Percentiles rank a stretch among this genome's conserved stretches.
Evolutionary conservation across 441 rosid species (phyloP).

Genomic region (Cnidoscolus chayamansa): DNA sequence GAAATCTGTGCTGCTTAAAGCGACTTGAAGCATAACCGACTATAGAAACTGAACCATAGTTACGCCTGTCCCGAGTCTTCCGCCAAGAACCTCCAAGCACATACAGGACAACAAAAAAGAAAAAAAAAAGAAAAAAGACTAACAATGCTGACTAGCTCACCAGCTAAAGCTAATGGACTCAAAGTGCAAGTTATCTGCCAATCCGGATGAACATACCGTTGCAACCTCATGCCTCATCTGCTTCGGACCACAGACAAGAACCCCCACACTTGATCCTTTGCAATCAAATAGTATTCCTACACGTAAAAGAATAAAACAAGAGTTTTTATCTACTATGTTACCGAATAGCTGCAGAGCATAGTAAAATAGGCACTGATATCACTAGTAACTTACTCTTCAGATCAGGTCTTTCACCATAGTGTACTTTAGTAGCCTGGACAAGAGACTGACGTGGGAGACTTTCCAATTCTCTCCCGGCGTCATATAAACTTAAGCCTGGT

Average conservation of each 20-base stretch:
- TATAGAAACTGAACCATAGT: too few species aligned
- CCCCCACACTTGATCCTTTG: conserved; percentile 57
- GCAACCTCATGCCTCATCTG: conserved; percentile 77
- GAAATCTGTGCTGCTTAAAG: too few species aligned
- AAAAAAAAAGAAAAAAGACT: too few species aligned
- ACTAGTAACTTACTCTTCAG: conserved; percentile 50
- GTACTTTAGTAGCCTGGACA: conserved; percentile 44
- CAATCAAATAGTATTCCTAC: conserved; percentile 43
- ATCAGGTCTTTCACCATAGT: conserved; percentile 68
- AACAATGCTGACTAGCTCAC: conserved; percentile 32
- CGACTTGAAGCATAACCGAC: too few species aligned
- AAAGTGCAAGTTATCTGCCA: conserved; percentile 51
- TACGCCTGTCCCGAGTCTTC: too few species aligned
- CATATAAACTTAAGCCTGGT: conserved; percentile 17
- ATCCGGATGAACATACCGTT: conserved; percentile 54
- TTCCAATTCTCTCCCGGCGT: conserved; percentile 49
- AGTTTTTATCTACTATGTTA: too few species aligned
- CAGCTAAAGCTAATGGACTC: conserved; percentile 84
- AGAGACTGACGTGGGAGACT: conserved; percentile 57
- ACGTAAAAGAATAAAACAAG: background rate
- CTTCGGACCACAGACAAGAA: conserved; percentile 73
- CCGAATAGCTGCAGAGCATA: too few species aligned
- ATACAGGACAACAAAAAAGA: too few species aligned
- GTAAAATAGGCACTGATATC: background rate
- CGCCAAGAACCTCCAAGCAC: too few species aligned